Base-by-base conservation (phyloP, 2,329 filamentous ascomycete genomes). In the Chaetoscypha palmicola region DNA sequence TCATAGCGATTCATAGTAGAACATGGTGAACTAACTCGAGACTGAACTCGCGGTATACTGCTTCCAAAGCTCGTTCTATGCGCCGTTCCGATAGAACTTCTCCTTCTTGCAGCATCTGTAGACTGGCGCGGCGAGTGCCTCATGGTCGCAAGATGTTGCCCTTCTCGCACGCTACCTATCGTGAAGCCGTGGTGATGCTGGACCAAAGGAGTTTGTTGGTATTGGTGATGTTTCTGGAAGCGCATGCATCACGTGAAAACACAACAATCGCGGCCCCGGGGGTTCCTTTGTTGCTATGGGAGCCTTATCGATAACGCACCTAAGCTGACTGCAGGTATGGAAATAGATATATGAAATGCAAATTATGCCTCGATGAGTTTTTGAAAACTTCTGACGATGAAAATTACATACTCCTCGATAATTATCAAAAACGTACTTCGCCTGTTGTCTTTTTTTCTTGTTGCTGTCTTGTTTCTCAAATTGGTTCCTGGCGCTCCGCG, bases 11-110 rank as follows among this genome's bases (percentile, higher is more conserved):
- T 14, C 19, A 14, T 36, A 11, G 21, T 21, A 28, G 10, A 43
- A 48, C 53, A 9, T 16, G 16, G 19, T 19, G 9, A 16, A 34
- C 14, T 45, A 43, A 59, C 58, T 43, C 58, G 61, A 12, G 58
- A 61, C 21, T 57, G 55, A 12, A 44, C 45, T 41, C 54, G 44
- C 7, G 59, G 59, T 16, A 62, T 52, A 28, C 51, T 48, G 41
- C 56, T 60, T 21, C 58, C 53, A 28, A 62, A 52, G 33, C 58
- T 62, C 12, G 50, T 52, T 41, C 57, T 40, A 40, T 55, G 49
- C 2, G 46, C 50, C n/a, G 43, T 45, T 14, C 46, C 50, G 20
- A 54, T 48, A 20, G 57, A 59, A 11, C 52, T 57, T 38, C 56
- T 50, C 22, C 58, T 47, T 28, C 51, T 44, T 10, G 56, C 51